Evolutionary conservation across 345 rosid genomes (phyloP).

Genomic region (Acer saccharum): DNA sequence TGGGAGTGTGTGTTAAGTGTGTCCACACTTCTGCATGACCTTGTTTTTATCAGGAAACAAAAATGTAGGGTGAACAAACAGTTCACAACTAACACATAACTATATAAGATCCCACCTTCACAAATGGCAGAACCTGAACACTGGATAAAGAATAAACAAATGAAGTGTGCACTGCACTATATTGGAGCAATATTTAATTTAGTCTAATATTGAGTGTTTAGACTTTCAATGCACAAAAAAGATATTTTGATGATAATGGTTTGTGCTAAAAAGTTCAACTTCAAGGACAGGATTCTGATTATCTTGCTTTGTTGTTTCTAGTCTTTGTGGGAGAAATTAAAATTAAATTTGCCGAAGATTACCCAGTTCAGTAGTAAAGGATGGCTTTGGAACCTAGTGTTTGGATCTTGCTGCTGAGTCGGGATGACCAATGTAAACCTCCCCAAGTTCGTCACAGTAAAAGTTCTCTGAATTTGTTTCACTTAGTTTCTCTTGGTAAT

Average conservation of each 20-base stretch:
- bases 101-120: neutral
- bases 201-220: conserved; percentile 1
- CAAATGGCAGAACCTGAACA: neutral
- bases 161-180: neutral
- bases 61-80: neutral
- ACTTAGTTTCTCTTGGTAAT: neutral
- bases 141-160: neutral
- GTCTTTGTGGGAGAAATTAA: neutral
- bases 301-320: conserved; percentile 6
- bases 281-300: neutral
- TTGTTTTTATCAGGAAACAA: neutral
- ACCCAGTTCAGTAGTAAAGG: neutral
- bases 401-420: neutral
- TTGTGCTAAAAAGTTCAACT: neutral
- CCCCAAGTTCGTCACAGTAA: neutral
- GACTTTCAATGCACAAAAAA: neutral
- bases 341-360: neutral
- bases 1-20: neutral
- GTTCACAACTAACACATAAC: neutral
- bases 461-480: conserved; percentile 3
- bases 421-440: too few relatives aligned
- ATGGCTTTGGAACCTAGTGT: neutral
- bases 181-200: neutral
- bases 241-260: neutral
- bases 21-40: neutral